Conservation (phyloP, 352 stramenopile species). For the Pythium angustatum region DNA sequence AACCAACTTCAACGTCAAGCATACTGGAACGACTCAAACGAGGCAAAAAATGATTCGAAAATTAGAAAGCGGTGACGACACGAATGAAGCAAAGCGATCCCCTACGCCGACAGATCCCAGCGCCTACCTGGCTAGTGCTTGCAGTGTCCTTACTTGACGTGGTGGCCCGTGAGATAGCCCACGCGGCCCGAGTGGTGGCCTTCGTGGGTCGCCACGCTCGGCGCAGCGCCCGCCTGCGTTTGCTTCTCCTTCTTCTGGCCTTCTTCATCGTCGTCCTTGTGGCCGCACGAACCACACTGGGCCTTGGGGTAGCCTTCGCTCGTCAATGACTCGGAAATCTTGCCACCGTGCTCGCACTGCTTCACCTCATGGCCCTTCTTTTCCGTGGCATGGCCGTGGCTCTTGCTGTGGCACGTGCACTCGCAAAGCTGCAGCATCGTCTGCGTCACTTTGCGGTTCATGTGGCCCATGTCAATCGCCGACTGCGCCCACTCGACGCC, state of each 20-base stretch:
- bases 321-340: conserved; percentile 13
- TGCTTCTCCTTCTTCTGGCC: not conserved
- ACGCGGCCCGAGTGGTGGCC: conserved; percentile 7
- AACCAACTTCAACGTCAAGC: not conserved
- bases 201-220: conserved; percentile 6
- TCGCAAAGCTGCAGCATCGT: conserved; percentile 25
- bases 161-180: conserved; percentile 14
- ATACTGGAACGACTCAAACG: not conserved
- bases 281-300: conserved; percentile 20
- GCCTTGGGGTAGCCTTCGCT: conserved; percentile 10
- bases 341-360: conserved; percentile 6
- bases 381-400: conserved; percentile 1
- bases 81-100: too few species aligned
- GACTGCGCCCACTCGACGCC: conserved; percentile 36
- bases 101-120: too few species aligned
- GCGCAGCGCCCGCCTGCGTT: not conserved
- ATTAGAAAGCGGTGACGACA: too few species aligned
- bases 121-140: not conserved
- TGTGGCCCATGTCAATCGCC: conserved; percentile 32
- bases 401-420: conserved; percentile 20
- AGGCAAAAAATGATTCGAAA: too few species aligned
- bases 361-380: not conserved
- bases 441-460: conserved; percentile 25
- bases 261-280: not conserved
- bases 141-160: conserved; percentile 8